Evolutionary conservation across 192 early-diverging fungal genomes (phyloP), one percentile per base, ranked within the genome.

Genomic region (Coemansia sp.): DNA sequence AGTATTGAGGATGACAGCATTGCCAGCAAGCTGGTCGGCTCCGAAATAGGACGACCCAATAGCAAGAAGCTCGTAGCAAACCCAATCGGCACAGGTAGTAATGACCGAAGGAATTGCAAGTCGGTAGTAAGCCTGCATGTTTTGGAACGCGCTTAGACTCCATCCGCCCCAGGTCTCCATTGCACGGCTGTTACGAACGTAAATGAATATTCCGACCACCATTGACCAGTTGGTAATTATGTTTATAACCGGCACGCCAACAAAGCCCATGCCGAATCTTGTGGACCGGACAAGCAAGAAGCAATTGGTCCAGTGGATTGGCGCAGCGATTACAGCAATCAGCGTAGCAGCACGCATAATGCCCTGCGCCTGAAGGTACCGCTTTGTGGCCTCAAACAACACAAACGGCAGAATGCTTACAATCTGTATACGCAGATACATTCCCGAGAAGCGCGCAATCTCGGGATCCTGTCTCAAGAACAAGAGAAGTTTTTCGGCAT

Each of bases 291-390:
- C 93, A 43, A 98, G 68, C 0, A 86, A 48, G 69, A 90, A 96
- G 69, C 92, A 91, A 41, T 93, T 68, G 45, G 91, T 46, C 9
- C 88, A 71, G 69, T 94, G 93, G 54, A 94, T 61, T 9, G 91
- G 91, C 12, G 88, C 71, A 5, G 88, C 87, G 37, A 92, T 69
- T 22, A 87, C 45, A 3, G 91, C 84, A n/a, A 94, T 85, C 49
- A 87, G 77, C 45, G 92, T 91, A 19, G 80, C 84, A 0, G 92
- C 93, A 18, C 88, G 84, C 95, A 98, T 95, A 66, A 77, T 77
- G 5, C 89, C 93, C 81, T 98, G 96, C 0, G 89, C 86, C 69
- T 96, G 91, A 37, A 96, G 76, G 67, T 85, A 96, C 54, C 92
- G 86, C 60, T 92, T 92, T 37, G 90, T 73, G 62, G 88, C 89